phyloP scores from a whole-genome alignment of 2,329 filamentous ascomycete species.

The Clonostachys solani region DNA sequence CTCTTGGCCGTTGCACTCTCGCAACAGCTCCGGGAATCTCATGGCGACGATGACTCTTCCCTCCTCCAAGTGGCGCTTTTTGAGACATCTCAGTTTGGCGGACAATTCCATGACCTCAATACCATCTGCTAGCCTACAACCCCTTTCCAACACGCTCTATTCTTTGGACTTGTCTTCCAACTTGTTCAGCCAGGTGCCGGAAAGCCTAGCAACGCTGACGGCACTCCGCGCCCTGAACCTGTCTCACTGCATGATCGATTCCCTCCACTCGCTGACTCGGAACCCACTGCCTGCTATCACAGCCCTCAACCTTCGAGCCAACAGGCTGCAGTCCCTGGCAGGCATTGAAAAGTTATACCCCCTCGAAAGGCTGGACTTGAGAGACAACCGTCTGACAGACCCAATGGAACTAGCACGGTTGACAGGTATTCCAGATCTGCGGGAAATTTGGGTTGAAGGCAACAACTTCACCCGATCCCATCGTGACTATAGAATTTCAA shows the following conservation, averaged over 20 bases:
- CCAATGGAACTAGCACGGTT: slow-evolving; percentile 85
- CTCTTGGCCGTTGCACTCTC: slow-evolving; percentile 50
- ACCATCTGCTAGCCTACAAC: slow-evolving; percentile 68
- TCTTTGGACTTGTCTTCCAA: slow-evolving; percentile 92
- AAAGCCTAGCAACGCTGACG: slow-evolving; percentile 80
- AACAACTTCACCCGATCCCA: slow-evolving; percentile 92
- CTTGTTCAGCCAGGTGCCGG: slow-evolving; percentile 89
- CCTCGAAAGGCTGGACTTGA: slow-evolving; percentile 82
- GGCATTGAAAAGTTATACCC: slow-evolving; percentile 87
- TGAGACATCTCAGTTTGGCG: slow-evolving; percentile 85
- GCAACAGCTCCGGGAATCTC: slow-evolving; percentile 77
- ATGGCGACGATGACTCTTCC: slow-evolving; percentile 69
- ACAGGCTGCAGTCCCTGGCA: slow-evolving; percentile 80
- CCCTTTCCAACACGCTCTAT: slow-evolving; percentile 81
- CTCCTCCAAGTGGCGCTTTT: slow-evolving; percentile 87
- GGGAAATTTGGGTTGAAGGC: slow-evolving; percentile 86
- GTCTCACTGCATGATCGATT: slow-evolving; percentile 97
- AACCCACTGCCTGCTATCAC: slow-evolving; percentile 91
- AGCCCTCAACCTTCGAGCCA: slow-evolving; percentile 84
- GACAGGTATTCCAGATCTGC: slow-evolving; percentile 85
- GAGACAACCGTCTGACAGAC: slow-evolving; percentile 88
- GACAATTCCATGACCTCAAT: slow-evolving; percentile 88
- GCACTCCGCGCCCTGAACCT: slow-evolving; percentile 89
- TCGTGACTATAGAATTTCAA: slow-evolving; percentile 77
- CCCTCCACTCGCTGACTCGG: slow-evolving; percentile 78